Evolutionary conservation across 495 filamentous ascomycete species (phyloP), one percentile per base, ranked within the genome.

Genomic region (Amniculicola lignicola): DNA sequence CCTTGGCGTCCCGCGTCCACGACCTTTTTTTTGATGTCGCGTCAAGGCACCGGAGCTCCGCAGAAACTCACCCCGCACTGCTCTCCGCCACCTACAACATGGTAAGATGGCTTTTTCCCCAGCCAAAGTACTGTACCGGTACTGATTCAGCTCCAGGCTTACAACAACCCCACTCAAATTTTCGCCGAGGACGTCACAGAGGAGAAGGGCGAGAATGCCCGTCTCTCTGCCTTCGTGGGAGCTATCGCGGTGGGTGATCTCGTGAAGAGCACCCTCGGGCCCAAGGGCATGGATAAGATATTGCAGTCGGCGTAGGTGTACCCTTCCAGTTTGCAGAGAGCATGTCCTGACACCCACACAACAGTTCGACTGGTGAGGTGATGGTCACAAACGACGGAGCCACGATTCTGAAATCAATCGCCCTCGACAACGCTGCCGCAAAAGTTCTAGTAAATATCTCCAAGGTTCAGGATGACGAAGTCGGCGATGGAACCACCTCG

Each of bases 271-370:
- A 98, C 93, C 7, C 77, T 98, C 12, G 93, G 93, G 11, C 94
- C 93, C 1, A 96, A 97, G 77, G 93, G 93, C 64, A 97, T 97
- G 94, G 94, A 98, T 76, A 97, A 98, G 78, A 98, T 98, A 71
- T 75, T 97, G 70, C 93, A 97, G 70, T 96, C 91, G 74, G 94
- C 90, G 87, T 95, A 81, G 36, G 82, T 78, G 49, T 54, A 4
- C 25, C n/a, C 45, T 27, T 31, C 4, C 5, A 29, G 16, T 23
- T 45, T 42, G 22, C 31, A 5, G 27, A 11, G 25, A 43, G 45
- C 28, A 15, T 36, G 51, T 12, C 40, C 63, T 61, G 24, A 57
- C 51, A 12, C 40, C 40, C 44, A 10, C 22, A 41, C 33, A 15
- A 38, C 58, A 95, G 90, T 18, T 97, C 94, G 27, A 97, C 93